A percentile compares a stretch with the other conserved stretches of the same genome.
Conservation (phyloP, 169 alveolate genomes). For the Eimeria praecox region DNA sequence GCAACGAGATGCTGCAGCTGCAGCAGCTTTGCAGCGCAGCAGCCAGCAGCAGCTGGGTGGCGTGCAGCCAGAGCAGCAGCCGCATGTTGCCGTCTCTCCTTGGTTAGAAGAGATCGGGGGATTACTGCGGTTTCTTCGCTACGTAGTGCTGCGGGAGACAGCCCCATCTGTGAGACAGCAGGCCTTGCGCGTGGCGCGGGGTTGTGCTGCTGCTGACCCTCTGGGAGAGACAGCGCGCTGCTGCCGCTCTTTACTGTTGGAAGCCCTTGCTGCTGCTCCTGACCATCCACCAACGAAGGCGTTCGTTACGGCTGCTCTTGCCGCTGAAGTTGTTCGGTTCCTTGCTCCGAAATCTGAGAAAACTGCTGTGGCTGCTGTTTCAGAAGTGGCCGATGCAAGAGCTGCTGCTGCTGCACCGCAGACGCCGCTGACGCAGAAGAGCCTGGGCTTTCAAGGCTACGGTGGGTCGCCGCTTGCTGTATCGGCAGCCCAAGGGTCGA, state of each 20-base stretch:
- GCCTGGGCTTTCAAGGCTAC: not conserved
- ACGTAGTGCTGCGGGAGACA: conserved; percentile 65
- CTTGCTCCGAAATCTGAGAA: conserved; percentile 3
- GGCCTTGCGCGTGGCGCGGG: conserved; percentile 70
- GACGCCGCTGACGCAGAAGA: conserved; percentile 24
- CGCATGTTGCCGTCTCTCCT: conserved; percentile 19
- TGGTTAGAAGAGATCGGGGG: conserved; percentile 70
- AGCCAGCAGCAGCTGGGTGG: conserved; percentile 32
- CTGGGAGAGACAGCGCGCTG: conserved; percentile 71
- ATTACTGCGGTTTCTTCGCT: conserved; percentile 62
- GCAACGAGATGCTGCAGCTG: conserved; percentile 33
- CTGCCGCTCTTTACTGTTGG: conserved; percentile 54
- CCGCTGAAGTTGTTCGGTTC: conserved; percentile 44
- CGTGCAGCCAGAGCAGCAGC: conserved; percentile 18
- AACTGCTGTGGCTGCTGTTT: not conserved
- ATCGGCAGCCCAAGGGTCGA: conserved; percentile 10
- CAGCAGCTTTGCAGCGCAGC: conserved; percentile 38
- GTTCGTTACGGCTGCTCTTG: conserved; percentile 51
- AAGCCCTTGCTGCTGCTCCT: conserved; percentile 70
- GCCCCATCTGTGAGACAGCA: conserved; percentile 69
- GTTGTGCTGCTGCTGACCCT: conserved; percentile 66
- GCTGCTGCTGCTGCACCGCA: conserved; percentile 3
- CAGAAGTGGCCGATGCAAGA: conserved; percentile 7
- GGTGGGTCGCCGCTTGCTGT: conserved; percentile 60
- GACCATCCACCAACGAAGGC: conserved; percentile 62